Evolutionary conservation across 768 basidiomycete genomes (phyloP), one percentile per base, ranked within the genome.

Genomic region (Suillus variegatus): DNA sequence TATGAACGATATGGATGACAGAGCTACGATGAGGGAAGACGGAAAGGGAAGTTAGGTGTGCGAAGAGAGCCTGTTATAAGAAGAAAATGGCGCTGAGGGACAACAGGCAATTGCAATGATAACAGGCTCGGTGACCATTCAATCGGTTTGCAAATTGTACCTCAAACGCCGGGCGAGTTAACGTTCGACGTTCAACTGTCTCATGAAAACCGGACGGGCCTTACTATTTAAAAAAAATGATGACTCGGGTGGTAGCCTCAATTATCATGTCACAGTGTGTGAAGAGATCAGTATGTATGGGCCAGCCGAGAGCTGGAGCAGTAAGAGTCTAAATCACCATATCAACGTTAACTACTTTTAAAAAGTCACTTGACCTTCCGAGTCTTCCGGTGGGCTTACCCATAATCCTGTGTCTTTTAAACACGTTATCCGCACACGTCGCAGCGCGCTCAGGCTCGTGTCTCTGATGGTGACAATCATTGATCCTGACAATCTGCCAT

Each of bases 1-100:
- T 75, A 54, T 54, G 52, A 18, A 69, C 73, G n/a, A 32, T 20
- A 4, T 40, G 62, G 57, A 32, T 36, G 35, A 69, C 66, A 57
- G 72, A 64, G 69, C 77, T 72, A 77, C 78, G 81, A 82, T 32
- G 58, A 84, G 67, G 56, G 35, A 16, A 51, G 46, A 40, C 57
- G 22, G 57, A 58, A 41, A 58, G 66, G 57, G 64, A 58, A 63
- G 62, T 32, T 20, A 6, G 35, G 44, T 52, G 66, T 36, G 36
- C 62, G 62, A 64, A 62, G 68, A 63, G 68, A 56, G 61, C 32
- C 41, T 10, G 40, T 28, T 60, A 62, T 60, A 62, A 14, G 51
- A 38, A 36, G 16, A 20, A 69, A 67, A 65, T 60, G 61, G 58
- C 62, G 52, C 38, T 35, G 55, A 60, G 62, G 32, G 55, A 36